Conservation (phyloP, 371 early-diverging fungal genomes). For the Lichtheimia corymbifera region DNA sequence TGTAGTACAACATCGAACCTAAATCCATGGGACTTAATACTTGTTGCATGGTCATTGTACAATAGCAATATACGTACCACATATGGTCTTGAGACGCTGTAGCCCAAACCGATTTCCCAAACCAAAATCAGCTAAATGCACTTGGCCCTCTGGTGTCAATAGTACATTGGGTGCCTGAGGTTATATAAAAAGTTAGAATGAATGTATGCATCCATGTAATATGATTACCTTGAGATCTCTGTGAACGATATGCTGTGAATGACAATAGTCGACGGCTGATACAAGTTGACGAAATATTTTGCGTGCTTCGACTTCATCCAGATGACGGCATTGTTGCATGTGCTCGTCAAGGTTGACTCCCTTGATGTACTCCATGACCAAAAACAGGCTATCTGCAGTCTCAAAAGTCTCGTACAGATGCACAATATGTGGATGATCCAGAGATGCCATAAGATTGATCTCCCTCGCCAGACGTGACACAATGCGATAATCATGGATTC, state of each 20-base stretch:
- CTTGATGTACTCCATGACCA: constrained; percentile 67
- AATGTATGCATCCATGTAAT: background rate
- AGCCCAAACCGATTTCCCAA: constrained; percentile 72
- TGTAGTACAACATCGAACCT: constrained; percentile 61
- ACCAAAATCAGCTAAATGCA: constrained; percentile 80
- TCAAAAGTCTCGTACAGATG: constrained; percentile 89
- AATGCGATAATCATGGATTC: constrained; percentile 78
- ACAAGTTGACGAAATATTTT: constrained; percentile 70
- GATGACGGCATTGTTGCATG: constrained; percentile 46
- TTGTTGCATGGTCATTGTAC: too few species aligned
- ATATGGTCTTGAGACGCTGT: constrained; percentile 72
- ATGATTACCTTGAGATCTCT: constrained; percentile 72
- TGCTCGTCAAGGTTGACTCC: constrained; percentile 60
- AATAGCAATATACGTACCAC: constrained; percentile 46
- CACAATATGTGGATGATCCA: constrained; percentile 87
- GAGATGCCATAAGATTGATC: constrained; percentile 82
- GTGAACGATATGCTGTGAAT: constrained; percentile 72
- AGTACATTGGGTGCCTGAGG: constrained; percentile 57
- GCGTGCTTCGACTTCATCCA: constrained; percentile 64
- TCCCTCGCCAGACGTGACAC: constrained; percentile 81
- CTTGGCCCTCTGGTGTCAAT: constrained; percentile 43
- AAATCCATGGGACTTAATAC: background rate
- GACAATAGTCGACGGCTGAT: constrained; percentile 72
- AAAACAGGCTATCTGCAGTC: constrained; percentile 77
- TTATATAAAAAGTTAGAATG: background rate